Base-by-base conservation (phyloP, 2,329 filamentous ascomycete genomes). In the Chaetomiaceae sp. region DNA sequence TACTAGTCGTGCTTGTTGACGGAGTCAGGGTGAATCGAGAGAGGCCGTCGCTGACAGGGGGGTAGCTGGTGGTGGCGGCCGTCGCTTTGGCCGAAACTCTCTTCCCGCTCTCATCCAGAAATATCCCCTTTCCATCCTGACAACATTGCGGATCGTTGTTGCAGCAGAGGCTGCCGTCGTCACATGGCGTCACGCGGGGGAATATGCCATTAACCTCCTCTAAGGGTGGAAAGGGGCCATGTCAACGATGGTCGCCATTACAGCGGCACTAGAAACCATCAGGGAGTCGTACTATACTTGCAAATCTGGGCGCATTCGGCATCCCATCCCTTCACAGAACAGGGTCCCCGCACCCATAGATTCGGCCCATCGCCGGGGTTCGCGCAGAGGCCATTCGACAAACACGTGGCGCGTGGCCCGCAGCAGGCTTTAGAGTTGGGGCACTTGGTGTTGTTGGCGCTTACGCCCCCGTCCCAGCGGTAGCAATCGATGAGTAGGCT, bases 391-490 rank as follows among this genome's bases (percentile, higher is more conserved):
- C 54, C 54, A 27, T 59, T 59, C 10, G 57, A 59, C 5, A 59
- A 40, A 25, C 57, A 59, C 5, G 55, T 57, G 6, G 54, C 52
- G 9, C 11, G 38, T 7, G 43, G 41, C 6, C 54, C 54, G 38
- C 57, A 59, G 36, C 57, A 59, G 2, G 52, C 41, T n/a, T 59
- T 55, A 20, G 57, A 59, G 11, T 53, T 50, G 6, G 57, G 57
- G 25, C 57, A 59, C 20, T 30, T 44, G 13, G 51, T 51, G 29
- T 56, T 51, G 56, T 53, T 51, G 20, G 30, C 16, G 9, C 41
- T 41, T 1, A 45, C n/a, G 3, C 10, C 16, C 1, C 53, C 56
- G 25, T 47, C 40, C 23, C 50, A 47, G 18, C 48, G 40, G 33
- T 47, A 59, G 38, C 57, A 59, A n/a, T 47, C 27, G 32, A 58